Evolutionary conservation across 2,329 filamentous ascomycete species (phyloP).

Genomic region (Shiraia sp.): DNA sequence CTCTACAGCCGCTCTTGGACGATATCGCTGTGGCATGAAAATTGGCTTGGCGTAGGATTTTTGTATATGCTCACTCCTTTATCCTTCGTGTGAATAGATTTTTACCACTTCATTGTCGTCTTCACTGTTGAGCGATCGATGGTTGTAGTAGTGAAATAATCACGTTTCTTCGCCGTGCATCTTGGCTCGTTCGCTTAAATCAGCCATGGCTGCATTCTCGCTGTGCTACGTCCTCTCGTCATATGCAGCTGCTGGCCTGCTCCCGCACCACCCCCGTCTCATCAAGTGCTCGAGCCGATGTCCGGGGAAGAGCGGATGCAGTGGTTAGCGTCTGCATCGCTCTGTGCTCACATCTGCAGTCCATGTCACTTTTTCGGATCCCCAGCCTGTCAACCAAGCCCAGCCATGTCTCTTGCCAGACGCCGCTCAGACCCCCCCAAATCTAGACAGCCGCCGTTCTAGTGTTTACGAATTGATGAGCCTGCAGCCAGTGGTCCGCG

Average conservation of each 20-base stretch:
- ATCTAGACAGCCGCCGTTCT: conserved; percentile 17
- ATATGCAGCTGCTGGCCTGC: background rate
- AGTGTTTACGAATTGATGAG: conserved; percentile 16
- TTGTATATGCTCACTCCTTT: conserved; percentile 35
- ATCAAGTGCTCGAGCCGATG: background rate
- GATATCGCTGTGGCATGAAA: conserved; percentile 21
- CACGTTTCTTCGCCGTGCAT: conserved; percentile 9
- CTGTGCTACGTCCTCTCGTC: conserved; percentile 4
- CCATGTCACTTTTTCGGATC: background rate
- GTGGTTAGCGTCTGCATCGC: background rate
- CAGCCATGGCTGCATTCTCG: background rate
- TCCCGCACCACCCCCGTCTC: too few species aligned
- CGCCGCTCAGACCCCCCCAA: conserved; percentile 14
- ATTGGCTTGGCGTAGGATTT: conserved; percentile 26
- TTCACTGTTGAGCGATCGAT: background rate
- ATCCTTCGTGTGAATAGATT: conserved; percentile 17
- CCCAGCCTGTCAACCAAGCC: background rate
- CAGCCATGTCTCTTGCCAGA: conserved; percentile 9
- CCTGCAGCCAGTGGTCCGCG: conserved; percentile 25
- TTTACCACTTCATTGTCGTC: conserved; percentile 22
- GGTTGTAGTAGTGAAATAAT: background rate
- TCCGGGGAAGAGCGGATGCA: background rate
- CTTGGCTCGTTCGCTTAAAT: background rate
- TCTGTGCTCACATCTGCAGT: background rate
- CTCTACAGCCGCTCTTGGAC: conserved; percentile 14